Evolutionary conservation across 1,139 yeast species (phyloP), one percentile per base, ranked within the genome.

Genomic region (Yamadazyma membranifaciens): DNA sequence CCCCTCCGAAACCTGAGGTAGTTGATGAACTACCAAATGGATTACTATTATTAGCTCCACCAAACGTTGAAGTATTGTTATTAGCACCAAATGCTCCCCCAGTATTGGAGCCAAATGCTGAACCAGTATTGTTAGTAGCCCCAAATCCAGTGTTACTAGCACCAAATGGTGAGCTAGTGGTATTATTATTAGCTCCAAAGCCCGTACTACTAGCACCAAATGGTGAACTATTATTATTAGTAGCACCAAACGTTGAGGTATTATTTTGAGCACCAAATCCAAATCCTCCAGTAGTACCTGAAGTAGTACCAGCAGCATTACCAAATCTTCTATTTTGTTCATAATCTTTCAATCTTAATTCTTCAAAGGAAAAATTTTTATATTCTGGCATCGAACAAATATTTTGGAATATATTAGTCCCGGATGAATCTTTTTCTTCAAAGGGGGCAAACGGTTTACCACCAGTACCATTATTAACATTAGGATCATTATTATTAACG

Each of bases 351-450:
- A 78, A 68, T 60, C 99, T 77, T 62, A 92, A 75, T 60, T 92
- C 98, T 61, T 91, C 97, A 55, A 83, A 78, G 0, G 96, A 86
- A 54, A 66, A 87, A 54, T 81, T 81, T 50, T 76, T 74, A 60
- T 92, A 92, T 56, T 88, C 95, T 11, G 95, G 96, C 98, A 92
- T 91, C 33, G 87, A 78, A 15, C 86, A 71, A 47, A 94, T 82
- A 52, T 81, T 82, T 59, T 91, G 89, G 62, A 75, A 92, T 36
- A 75, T 65, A 51, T 77, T 81, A 27, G 79, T 78, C 4, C 54
- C 54, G 1, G 75, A 69, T 14, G 81, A 63, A 54, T 92, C 98
- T 57, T 86, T 87, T 58, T 92, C 98, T 32, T 72, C 68, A 46
- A 62, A 71, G 1, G 86, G 74, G 29, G 80, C 69, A 55, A 79